Percentiles rank a stretch among this genome's conserved stretches.
Conservation (phyloP, 345 rosid species). For the Arabidopsis suecica region DNA sequence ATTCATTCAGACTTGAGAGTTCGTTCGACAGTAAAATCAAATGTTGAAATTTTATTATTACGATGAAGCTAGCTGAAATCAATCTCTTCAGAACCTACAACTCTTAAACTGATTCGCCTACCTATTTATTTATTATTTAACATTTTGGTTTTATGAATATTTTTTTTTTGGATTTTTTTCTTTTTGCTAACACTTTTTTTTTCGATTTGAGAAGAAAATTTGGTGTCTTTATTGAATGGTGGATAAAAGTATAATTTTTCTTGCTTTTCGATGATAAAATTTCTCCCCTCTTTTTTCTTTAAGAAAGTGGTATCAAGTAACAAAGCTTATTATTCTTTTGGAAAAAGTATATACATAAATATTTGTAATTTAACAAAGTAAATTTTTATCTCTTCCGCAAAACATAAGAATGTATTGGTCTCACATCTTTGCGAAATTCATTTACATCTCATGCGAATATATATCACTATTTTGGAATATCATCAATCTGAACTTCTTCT, state of each 20-base stretch:
- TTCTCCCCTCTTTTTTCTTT: conserved; percentile 35
- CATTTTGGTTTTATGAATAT: neutral
- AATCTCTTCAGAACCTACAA: neutral
- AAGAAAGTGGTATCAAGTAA: conserved; percentile 33
- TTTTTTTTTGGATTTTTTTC: too few relatives aligned
- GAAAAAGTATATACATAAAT: conserved; percentile 10
- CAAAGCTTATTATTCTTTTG: conserved; percentile 38
- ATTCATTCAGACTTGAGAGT: conserved; percentile 57
- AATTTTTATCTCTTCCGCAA: conserved; percentile 10
- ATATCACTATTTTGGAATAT: conserved; percentile 8
- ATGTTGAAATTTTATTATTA: neutral
- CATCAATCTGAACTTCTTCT: conserved; percentile 10
- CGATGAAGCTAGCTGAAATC: neutral
- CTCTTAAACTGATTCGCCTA: neutral
- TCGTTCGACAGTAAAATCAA: conserved; percentile 46
- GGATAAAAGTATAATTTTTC: conserved; percentile 42
- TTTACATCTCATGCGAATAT: conserved; percentile 8
- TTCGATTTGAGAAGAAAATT: conserved; percentile 25
- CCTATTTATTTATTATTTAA: neutral
- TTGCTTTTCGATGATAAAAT: conserved; percentile 14
- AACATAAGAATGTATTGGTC: neutral
- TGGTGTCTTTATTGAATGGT: conserved; percentile 53
- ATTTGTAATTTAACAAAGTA: neutral
- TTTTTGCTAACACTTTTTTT: neutral
- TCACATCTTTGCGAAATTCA: neutral